Evolutionary conservation across 1,284 basidiomycete species (phyloP), one percentile per base, ranked within the genome.

Genomic region (Ustilago sp.): DNA sequence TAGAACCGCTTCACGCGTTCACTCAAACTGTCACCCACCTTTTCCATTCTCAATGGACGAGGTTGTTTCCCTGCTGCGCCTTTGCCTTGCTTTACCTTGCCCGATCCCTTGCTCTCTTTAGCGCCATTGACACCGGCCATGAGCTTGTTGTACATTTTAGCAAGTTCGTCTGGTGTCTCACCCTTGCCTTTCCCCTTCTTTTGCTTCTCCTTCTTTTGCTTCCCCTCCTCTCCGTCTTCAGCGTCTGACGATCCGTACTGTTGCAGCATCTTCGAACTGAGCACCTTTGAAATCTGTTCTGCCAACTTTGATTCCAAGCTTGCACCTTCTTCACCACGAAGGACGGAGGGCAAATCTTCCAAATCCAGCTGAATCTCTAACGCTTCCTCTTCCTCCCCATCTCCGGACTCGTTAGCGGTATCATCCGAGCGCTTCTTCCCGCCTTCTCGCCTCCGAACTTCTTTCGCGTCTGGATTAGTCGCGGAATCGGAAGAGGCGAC

Each of bases 1-100:
- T 78, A 78, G 23, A 74, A 78, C 7, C 75, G 63, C 28, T 74
- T 68, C n/a, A 64, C 75, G n/a, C 75, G 60, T 35, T 78, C 75
- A 7, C 59, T 56, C 23, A 78, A 36, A 39, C 68, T 78, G 36
- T 78, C 75, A 17, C 71, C 71, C 12, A 78, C 71, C 36, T 73
- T 77, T 50, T 56, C 62, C 74, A 77, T 77, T 3, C 66, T 56
- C 38, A 72, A n/a, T 5, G 56, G 55, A 12, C 57, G 45, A 8
- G 48, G 48, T 32, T 50, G 48, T 50, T 50, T 50, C 7, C 31
- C 43, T 38, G 63, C 48, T 35, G 45, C 59, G 9, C 47, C 32
- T 31, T 36, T 43, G 32, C 34, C 13, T 17, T 43, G 35, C 43
- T 43, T 31, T 8, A 32, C 45, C 23, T 50, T 34, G 41, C 41